Base-by-base conservation (phyloP, 495 filamentous ascomycete species). In the Thermochaetoides thermophila region DNA sequence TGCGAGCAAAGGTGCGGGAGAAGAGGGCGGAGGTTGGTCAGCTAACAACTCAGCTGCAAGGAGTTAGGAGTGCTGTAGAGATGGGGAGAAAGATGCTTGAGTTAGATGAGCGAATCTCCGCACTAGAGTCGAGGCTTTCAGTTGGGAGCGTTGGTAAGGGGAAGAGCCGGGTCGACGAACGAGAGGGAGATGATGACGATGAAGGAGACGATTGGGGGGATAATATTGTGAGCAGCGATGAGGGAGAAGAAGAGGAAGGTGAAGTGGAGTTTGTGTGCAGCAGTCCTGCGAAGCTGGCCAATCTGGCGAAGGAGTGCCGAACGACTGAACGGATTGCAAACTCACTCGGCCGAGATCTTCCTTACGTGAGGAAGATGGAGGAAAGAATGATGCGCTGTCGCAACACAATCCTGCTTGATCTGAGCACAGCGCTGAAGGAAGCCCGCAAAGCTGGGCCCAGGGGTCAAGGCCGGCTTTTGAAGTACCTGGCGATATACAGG, bases 351-450 rank as follows among this genome's bases (percentile, higher is more conserved):
- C 40, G 53, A 15, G 55, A 57, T 10, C 34, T 53, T 8, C 50
- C 57, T 10, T 59, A 60, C 28, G 51, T 65, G 18, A 63, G 55
- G 35, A 70, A 69, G 29, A 66, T 62, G 43, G 72, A 71, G 3
- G 74, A 73, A 19, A 65, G 70, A 36, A 49, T 64, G 33, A 42
- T 26, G 5, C 48, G 57, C 29, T 64, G 58, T 40, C 56, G 75
- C 41, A 80, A 82, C 26, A 92, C 85, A 0, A 61, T 96, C 27
- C 52, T 96, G 12, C 58, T 95, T 22, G 87, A 96, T 53, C 59
- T 97, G 17, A 76, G 69, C 35, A 77, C 74, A 2, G 82, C 84
- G 1, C 55, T 91, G 27, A 81, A 81, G 48, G 80, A 86, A 50
- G 71, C 74, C 1, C 73, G 64, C 15, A 59, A 56, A 25, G 60